These are phyloP conservation scores for Colletotrichum incanum DNA, from an alignment of 2,329 filamentous ascomycete species.

Conservation along the genomic window DNA sequence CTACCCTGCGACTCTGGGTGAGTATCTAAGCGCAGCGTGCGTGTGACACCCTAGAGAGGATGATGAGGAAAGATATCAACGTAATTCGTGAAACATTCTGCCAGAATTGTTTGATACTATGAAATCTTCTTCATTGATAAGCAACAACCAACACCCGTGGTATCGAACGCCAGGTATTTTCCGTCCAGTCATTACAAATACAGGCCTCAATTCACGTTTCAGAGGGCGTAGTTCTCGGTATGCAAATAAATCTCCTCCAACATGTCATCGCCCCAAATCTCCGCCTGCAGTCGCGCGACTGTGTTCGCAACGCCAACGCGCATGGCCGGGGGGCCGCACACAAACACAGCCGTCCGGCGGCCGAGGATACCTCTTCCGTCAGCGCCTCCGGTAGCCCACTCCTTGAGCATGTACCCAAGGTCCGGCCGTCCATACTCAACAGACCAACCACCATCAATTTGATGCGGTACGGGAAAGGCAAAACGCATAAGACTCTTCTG, in stretches of 20 bases:
- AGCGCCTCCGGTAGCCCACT: conserved; percentile 81
- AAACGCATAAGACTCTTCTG: conserved; percentile 93
- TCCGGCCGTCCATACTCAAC: conserved; percentile 94
- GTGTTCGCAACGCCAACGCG: conserved; percentile 89
- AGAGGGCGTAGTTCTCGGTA: conserved; percentile 95
- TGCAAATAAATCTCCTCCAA: conserved; percentile 95
- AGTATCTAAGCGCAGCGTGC: not conserved
- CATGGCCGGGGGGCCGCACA: conserved; percentile 92
- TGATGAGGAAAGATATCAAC: not conserved
- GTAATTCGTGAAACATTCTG: not conserved
- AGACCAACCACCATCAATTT: conserved; percentile 86
- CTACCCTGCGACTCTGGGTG: no score
- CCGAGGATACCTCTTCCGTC: conserved; percentile 81
- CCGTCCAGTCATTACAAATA: conserved; percentile 34
- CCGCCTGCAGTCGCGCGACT: conserved; percentile 85
- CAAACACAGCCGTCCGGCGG: conserved; percentile 87
- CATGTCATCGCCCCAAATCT: conserved; percentile 84
- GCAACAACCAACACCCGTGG: conserved; percentile 30
- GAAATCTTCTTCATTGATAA: conserved; percentile 5
- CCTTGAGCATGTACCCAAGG: conserved; percentile 86
- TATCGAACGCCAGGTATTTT: conserved; percentile 41
- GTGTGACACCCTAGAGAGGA: no score
- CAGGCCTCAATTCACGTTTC: conserved; percentile 46
- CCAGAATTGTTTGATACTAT: conserved; percentile 25
- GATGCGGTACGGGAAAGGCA: conserved; percentile 81